Conservation (phyloP, 768 basidiomycete species). For the Mycena latifolia region DNA sequence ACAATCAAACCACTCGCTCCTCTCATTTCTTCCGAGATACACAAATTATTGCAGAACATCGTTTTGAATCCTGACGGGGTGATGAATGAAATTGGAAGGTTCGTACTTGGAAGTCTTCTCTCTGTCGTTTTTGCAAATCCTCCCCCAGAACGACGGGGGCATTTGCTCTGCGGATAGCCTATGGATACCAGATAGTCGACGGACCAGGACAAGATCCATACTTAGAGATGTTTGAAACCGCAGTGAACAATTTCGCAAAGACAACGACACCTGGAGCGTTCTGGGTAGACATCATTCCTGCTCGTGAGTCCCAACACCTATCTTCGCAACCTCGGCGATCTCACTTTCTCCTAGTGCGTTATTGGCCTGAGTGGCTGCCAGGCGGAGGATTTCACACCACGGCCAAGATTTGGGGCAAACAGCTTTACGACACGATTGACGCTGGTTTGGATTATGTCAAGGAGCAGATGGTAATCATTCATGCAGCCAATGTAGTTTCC, state of each 20-base stretch:
- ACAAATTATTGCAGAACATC: background rate
- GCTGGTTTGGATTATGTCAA: conserved; percentile 1
- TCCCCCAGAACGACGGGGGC: background rate
- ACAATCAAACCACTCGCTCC: background rate
- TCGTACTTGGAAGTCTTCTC: background rate
- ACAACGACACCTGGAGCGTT: conserved; percentile 6
- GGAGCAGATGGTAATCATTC: conserved; percentile 5
- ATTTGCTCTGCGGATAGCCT: conserved; percentile 5
- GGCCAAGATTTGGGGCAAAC: conserved; percentile 11
- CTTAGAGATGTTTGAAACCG: conserved; percentile 4
- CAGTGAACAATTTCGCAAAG: background rate
- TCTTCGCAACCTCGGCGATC: background rate
- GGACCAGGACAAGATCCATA: background rate
- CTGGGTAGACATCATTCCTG: conserved; percentile 8
- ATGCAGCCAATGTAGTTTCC: background rate
- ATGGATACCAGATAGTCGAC: conserved; percentile 3
- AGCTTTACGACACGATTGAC: conserved; percentile 10
- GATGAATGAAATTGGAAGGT: background rate
- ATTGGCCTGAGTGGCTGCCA: conserved; percentile 28
- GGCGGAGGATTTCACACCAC: conserved; percentile 17
- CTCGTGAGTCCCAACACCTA: background rate
- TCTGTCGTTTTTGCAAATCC: background rate
- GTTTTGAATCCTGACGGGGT: background rate
- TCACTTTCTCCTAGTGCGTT: background rate
- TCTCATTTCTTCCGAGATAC: background rate